These are phyloP conservation scores for Arabis alpina DNA, from an alignment of 345 rosid genomes.

Conservation along the genomic window DNA sequence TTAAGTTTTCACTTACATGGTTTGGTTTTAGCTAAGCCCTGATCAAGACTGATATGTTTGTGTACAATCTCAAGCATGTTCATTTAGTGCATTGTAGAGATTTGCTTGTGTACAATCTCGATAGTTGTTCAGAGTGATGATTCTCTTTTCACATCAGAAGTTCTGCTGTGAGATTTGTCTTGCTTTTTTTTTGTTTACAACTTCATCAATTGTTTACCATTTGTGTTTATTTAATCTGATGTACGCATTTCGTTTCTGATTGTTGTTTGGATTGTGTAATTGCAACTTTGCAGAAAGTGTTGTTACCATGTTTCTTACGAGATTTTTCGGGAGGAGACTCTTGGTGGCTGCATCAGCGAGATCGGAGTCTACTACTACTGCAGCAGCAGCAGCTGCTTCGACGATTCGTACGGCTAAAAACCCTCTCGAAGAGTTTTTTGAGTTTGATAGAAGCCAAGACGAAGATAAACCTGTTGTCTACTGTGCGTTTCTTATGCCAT, in stretches of 20 bases:
- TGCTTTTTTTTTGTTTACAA: too few relatives aligned
- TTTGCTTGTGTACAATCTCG: too few relatives aligned
- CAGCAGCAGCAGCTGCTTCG: slow-evolving; percentile 64
- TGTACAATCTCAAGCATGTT: too few relatives aligned
- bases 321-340: slow-evolving; percentile 67
- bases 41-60: too few relatives aligned
- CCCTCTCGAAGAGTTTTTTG: slow-evolving; percentile 88
- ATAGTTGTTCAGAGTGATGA: too few relatives aligned
- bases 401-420: slow-evolving; percentile 48
- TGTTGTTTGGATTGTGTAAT: slow-evolving; percentile 12
- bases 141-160: too few relatives aligned
- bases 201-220: too few relatives aligned
- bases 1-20: too few relatives aligned
- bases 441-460: slow-evolving; percentile 67
- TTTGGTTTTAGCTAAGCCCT: too few relatives aligned
- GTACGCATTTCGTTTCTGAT: neutral
- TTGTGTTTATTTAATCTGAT: too few relatives aligned
- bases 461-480: slow-evolving; percentile 74
- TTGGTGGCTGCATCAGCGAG: slow-evolving; percentile 57
- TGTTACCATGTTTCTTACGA: slow-evolving; percentile 60
- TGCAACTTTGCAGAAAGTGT: neutral
- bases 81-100: too few relatives aligned
- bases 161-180: too few relatives aligned
- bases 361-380: slow-evolving; percentile 60
- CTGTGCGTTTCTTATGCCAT: slow-evolving; percentile 46